phyloP scores from a whole-genome alignment of 495 filamentous ascomycete genomes.

The Talaromyces proteolyticus region DNA sequence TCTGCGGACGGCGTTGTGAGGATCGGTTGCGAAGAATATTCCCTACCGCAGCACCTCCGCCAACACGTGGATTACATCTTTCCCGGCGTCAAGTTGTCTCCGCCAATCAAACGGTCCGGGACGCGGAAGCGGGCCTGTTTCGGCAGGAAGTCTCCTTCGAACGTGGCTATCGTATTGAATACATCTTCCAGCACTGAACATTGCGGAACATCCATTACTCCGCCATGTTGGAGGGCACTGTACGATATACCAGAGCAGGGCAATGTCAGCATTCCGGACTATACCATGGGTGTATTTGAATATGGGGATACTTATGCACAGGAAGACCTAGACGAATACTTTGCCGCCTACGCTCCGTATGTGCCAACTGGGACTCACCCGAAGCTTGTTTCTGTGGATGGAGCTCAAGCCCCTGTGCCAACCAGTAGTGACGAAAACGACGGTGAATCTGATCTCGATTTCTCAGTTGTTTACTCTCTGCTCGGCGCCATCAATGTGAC shows the following conservation, averaged over 20 bases:
- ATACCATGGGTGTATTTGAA: slow-evolving; percentile 49
- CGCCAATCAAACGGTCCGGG: too few relatives aligned
- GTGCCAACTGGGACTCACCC: slow-evolving; percentile 37
- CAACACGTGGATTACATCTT: too few relatives aligned
- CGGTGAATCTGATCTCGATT: slow-evolving; percentile 40
- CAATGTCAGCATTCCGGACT: slow-evolving; percentile 12
- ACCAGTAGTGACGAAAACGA: slow-evolving; percentile 17
- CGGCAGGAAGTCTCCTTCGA: too few relatives aligned
- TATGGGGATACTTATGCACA: slow-evolving; percentile 43
- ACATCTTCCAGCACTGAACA: too few relatives aligned
- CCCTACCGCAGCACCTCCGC: too few relatives aligned
- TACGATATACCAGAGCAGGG: slow-evolving; percentile 39
- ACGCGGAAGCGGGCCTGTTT: too few relatives aligned
- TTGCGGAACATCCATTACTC: too few relatives aligned
- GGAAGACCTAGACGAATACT: slow-evolving; percentile 51
- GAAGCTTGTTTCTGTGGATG: slow-evolving; percentile 35
- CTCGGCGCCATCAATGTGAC: slow-evolving; percentile 50
- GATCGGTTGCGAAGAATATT: too few relatives aligned
- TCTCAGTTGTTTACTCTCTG: slow-evolving; percentile 35
- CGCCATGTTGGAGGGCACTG: slow-evolving; percentile 46
- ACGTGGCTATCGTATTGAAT: too few relatives aligned
- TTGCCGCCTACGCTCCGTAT: slow-evolving; percentile 36
- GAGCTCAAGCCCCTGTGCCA: slow-evolving; percentile 25
- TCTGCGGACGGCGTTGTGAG: too few relatives aligned
- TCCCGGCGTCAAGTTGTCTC: too few relatives aligned